Evolutionary conservation across 768 basidiomycete genomes (phyloP).

Genomic region (Suillus hirtellus): DNA sequence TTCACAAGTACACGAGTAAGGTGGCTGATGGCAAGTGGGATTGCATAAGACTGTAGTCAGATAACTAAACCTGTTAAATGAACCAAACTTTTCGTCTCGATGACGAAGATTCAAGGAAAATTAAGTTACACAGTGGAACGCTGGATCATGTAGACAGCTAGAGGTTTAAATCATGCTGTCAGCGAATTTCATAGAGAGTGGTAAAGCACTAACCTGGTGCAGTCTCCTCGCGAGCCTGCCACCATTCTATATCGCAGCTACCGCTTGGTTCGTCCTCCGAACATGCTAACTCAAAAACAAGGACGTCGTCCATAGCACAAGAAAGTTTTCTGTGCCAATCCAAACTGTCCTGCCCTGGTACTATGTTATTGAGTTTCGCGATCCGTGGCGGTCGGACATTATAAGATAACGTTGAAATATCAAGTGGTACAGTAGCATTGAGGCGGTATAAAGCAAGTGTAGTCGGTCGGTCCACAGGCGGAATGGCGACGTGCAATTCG

Average conservation of each 20-base stretch:
- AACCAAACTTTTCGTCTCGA: not conserved
- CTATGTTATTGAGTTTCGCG: not conserved
- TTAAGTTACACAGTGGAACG: not conserved
- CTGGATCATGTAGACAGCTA: slow-evolving; percentile 1
- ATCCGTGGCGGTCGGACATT: not conserved
- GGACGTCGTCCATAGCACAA: slow-evolving; percentile 4
- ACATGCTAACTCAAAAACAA: not conserved
- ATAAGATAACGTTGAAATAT: not conserved
- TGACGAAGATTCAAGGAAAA: not conserved
- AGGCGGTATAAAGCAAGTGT: not conserved
- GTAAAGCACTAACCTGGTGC: not conserved
- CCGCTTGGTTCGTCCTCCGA: not conserved
- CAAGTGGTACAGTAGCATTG: not conserved
- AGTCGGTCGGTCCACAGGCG: not conserved
- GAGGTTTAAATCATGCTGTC: not conserved
- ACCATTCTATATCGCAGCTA: not conserved
- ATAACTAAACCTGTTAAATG: not conserved
- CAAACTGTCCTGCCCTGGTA: not conserved
- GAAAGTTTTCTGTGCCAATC: slow-evolving; percentile 3
- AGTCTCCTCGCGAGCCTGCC: not conserved
- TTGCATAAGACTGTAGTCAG: not conserved
- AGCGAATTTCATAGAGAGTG: not conserved
- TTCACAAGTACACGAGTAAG: not conserved
- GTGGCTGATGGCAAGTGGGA: not conserved
- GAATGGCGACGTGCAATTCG: not conserved